Evolutionary conservation across 129 eudicot genomes (phyloP).

Genomic region (Erigeron canadensis): DNA sequence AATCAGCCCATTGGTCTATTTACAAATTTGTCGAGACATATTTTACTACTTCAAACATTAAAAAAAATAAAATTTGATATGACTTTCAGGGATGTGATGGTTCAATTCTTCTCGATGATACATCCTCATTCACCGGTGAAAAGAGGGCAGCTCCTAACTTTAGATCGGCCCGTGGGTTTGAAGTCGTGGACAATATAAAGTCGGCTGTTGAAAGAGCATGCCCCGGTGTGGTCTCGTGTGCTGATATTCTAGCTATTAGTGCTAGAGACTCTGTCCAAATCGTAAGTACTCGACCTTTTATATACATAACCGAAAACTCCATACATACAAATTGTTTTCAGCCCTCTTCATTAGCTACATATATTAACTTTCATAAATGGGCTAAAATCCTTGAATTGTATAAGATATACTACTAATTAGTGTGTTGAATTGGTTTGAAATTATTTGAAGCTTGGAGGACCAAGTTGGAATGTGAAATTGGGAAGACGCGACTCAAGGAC

Average conservation of each 20-base stretch:
- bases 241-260: slow-evolving; percentile 74
- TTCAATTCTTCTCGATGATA: slow-evolving; percentile 82
- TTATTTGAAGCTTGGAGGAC: slow-evolving; percentile 77
- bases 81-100: slow-evolving; percentile 84
- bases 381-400: neutral
- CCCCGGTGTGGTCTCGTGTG: slow-evolving; percentile 91
- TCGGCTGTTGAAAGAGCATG: slow-evolving; percentile 75
- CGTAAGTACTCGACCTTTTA: slow-evolving; percentile 35
- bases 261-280: slow-evolving; percentile 72
- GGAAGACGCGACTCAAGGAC: slow-evolving; percentile 90
- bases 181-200: slow-evolving; percentile 76
- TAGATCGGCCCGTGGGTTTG: slow-evolving; percentile 72
- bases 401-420: neutral
- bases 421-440: neutral
- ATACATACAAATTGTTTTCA: neutral
- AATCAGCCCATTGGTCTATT: neutral
- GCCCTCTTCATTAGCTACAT: neutral
- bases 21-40: neutral
- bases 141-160: slow-evolving; percentile 72
- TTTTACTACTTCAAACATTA: neutral
- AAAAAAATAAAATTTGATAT: too few relatives aligned
- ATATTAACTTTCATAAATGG: neutral
- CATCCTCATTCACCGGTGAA: slow-evolving; percentile 74
- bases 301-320: neutral
- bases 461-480: slow-evolving; percentile 71